Base-by-base conservation (phyloP, 306 rosid species). In the Begonia loranthoides region DNA sequence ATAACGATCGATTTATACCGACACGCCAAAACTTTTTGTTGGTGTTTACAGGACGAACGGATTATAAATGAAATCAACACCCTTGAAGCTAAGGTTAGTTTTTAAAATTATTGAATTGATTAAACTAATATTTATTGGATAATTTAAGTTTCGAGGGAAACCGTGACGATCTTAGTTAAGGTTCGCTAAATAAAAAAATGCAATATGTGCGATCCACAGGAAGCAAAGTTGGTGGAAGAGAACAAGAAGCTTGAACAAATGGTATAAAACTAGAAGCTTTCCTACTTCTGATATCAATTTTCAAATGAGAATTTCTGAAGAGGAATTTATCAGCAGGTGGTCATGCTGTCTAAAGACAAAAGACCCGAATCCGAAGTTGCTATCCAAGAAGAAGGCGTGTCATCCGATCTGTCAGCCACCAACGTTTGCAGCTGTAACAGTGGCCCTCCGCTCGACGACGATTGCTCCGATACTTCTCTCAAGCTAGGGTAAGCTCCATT, bases 401-500 rank as follows among this genome's bases (percentile, higher is more conserved):
- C 73, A 17, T 72, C 77, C 12, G 73, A 66, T 28, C 9, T 4
- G 14, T 72, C 73, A 0, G 60, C 68, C 46, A 49, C 63, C 62
- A 67, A 58, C 12, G 59, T 33, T 55, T 61, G n/a, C 63, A 66
- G 52, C 69, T 52, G 51, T 62, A 50, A 13, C 15, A 48, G 65
- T 15, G 60, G 62, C 15, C 61, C 66, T 49, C 66, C 65, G 3
- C 45, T 15, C 7, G 73, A 72, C 6, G 76, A 62, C 4, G 71
- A 73, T 6, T 17, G 61, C 54, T 54, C 66, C 21, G 73, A 61
- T 21, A 65, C 75, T 9, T 68, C 73, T 22, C 73, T 62, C 64
- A 68, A 52, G 52, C 55, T 68, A 43, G 73, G 64, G 73, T 62
- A 33, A 52, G 67, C 22, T 13, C 36, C 9, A 28, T 7, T 28